phyloP scores from a whole-genome alignment of 2,329 filamentous ascomycete species.

The Colletotrichum chrysophilum region DNA sequence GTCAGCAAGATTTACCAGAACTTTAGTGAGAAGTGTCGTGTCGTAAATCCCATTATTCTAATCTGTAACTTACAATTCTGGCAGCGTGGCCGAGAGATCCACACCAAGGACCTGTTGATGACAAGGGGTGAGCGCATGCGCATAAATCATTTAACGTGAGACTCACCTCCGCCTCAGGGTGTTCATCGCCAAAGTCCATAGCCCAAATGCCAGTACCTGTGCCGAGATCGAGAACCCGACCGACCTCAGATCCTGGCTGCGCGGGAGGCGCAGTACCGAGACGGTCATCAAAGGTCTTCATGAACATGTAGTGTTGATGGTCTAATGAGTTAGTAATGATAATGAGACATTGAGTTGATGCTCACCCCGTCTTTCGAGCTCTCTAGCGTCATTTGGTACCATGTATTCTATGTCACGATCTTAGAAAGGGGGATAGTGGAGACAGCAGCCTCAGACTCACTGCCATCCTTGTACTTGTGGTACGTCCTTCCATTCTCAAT shows the following conservation, averaged over 20 bases:
- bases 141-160: neutral
- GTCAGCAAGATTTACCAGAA: neutral
- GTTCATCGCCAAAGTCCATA: constrained; percentile 45
- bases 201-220: constrained; percentile 34
- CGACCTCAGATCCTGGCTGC: constrained; percentile 14
- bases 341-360: too few relatives aligned
- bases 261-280: constrained; percentile 8
- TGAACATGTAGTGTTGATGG: neutral
- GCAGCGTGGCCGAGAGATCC: neutral
- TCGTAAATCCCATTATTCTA: too few relatives aligned
- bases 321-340: neutral
- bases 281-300: constrained; percentile 39
- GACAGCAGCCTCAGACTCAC: neutral
- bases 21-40: too few relatives aligned
- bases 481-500: constrained; percentile 17
- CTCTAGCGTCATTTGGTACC: neutral
- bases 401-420: neutral
- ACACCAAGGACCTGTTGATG: neutral
- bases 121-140: neutral
- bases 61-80: neutral
- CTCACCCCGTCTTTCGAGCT: neutral
- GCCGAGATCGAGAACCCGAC: neutral
- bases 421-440: accelerated
- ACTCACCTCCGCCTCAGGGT: constrained; percentile 32
- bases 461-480: constrained; percentile 24